Evolutionary conservation across 306 rosid species (phyloP).

Genomic region (Hylodesmum podocarpum): DNA sequence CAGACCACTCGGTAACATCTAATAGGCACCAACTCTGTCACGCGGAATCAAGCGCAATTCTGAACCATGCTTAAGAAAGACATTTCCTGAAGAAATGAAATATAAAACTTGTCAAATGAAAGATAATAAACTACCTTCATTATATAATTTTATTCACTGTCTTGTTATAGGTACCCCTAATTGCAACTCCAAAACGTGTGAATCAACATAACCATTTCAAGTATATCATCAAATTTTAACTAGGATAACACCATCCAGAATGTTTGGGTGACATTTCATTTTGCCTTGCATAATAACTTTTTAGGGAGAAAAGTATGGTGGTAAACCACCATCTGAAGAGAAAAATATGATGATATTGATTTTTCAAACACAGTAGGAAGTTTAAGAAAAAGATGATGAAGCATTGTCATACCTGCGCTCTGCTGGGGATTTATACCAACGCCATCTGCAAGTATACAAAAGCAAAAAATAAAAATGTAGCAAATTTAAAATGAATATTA

Average conservation of each 20-base stretch:
- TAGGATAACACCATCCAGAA: background rate
- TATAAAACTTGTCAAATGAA: slow-evolving; percentile 20
- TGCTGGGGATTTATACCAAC: slow-evolving; percentile 98
- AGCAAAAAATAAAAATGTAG: background rate
- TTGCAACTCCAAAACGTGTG: background rate
- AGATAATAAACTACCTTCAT: background rate
- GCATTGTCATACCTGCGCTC: slow-evolving; percentile 73
- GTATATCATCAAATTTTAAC: background rate
- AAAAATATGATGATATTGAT: slow-evolving; percentile 9
- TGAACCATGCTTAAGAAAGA: slow-evolving; percentile 49
- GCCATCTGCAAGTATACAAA: slow-evolving; percentile 71
- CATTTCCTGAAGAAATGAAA: slow-evolving; percentile 36
- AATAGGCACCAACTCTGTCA: slow-evolving; percentile 38
- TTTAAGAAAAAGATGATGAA: background rate
- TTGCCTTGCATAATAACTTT: background rate
- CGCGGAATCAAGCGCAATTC: slow-evolving; percentile 46
- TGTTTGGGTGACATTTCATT: background rate
- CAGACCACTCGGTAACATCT: background rate
- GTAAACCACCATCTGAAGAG: background rate
- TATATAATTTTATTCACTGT: background rate
- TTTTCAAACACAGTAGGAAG: background rate
- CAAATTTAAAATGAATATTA: slow-evolving; percentile 1
- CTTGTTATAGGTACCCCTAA: background rate
- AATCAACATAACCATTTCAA: background rate
- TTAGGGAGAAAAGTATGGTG: background rate